These are phyloP conservation scores for Lepiota brunneoincarnata DNA, from an alignment of 768 basidiomycete genomes.

Conservation along the genomic window DNA sequence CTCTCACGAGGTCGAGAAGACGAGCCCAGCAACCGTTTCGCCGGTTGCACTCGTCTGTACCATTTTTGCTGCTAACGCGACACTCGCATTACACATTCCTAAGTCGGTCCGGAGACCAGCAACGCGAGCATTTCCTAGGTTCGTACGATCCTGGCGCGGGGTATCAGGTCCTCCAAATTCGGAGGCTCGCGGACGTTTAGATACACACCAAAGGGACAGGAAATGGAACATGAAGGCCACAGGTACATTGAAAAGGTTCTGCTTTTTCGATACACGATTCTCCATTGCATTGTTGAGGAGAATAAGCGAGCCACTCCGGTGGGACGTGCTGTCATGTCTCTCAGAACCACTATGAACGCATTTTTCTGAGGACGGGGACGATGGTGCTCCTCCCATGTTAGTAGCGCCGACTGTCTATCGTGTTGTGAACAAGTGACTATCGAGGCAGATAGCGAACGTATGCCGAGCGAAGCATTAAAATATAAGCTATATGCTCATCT, in stretches of 20 bases:
- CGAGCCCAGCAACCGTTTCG: no score
- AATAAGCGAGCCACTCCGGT: constrained; percentile 15
- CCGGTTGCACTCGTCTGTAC: no score
- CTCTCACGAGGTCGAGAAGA: no score
- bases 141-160: constrained; percentile 42
- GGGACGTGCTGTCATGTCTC: constrained; percentile 17
- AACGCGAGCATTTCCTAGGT: constrained; percentile 59
- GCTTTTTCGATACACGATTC: constrained; percentile 42
- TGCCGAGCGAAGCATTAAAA: no score
- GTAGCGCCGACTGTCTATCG: constrained; percentile 5
- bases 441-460: not conserved
- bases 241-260: constrained; percentile 47
- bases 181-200: not conserved
- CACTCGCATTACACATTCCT: no score
- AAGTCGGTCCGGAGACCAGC: constrained; percentile 58
- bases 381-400: constrained; percentile 22
- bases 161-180: not conserved
- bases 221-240: constrained; percentile 48
- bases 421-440: not conserved
- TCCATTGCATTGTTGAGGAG: constrained; percentile 33
- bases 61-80: no score
- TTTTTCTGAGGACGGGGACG: constrained; percentile 27
- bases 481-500: no score
- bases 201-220: constrained; percentile 49
- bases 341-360: constrained; percentile 21